These are phyloP conservation scores for Poa pratensis DNA, from an alignment of 176 grass and related monocot species.

Conservation along the genomic window DNA sequence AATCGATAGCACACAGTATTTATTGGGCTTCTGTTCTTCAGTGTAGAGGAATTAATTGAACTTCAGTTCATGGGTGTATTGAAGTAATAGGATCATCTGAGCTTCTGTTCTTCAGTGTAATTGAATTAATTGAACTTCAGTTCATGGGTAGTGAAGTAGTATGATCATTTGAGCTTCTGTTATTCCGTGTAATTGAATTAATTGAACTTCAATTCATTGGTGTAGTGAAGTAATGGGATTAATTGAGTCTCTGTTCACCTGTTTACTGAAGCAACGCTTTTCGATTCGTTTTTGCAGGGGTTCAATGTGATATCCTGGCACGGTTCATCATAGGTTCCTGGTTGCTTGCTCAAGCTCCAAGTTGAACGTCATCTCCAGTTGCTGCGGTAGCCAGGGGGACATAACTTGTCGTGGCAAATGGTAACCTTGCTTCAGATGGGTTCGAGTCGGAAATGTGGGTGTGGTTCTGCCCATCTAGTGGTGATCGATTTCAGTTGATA, in stretches of 20 bases:
- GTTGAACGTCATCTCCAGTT: conserved; percentile 44
- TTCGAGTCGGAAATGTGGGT: background rate
- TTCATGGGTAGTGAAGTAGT: background rate
- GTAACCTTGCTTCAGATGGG: conserved; percentile 39
- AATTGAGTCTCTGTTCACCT: background rate
- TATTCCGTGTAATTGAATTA: background rate
- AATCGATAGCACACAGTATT: background rate
- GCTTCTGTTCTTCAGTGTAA: background rate
- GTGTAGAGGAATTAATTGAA: background rate
- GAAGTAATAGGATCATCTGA: conserved; percentile 6
- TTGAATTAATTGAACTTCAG: background rate
- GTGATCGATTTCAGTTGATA: conserved; percentile 36
- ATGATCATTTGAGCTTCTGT: background rate
- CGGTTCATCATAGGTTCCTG: conserved; percentile 50
- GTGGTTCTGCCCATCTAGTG: conserved; percentile 27
- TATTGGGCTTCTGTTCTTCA: background rate
- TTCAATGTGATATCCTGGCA: conserved; percentile 35
- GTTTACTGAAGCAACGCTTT: conserved; percentile 21
- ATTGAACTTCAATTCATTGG: background rate
- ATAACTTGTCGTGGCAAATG: conserved; percentile 36
- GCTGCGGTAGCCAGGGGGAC: conserved; percentile 20
- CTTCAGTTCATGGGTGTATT: background rate
- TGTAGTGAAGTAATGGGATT: background rate
- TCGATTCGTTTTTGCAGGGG: conserved; percentile 50
- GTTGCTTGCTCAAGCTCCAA: conserved; percentile 55